Evolutionary conservation across 768 basidiomycete genomes (phyloP), one percentile per base, ranked within the genome.

Genomic region (Lentinula sp.): DNA sequence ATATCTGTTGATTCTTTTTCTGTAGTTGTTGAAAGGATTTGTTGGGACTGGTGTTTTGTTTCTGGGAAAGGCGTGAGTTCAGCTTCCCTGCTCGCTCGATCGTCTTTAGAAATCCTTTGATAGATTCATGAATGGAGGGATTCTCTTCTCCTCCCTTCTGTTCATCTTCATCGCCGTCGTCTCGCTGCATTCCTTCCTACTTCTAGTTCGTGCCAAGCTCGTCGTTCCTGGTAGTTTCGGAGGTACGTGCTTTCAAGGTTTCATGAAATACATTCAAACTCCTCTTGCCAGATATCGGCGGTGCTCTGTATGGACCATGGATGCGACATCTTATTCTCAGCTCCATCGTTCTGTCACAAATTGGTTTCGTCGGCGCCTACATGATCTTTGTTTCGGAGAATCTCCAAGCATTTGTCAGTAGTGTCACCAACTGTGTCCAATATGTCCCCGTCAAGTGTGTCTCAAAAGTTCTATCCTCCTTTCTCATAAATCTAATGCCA

Each of bases 341-440:
- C 3, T 95, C 93, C 15, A 96, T 99, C 68, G 80, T 89, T 0
- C 70, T 95, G 23, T 98, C 96, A 1, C 97, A 95, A 70, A 75
- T 95, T 39, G 93, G 93, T 43, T 95, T 95, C 71, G 89, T 91
- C 49, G 70, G 84, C 37, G 95, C 95, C 11, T 99, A 99, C 72
- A 93, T 88, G 15, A 97, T 98, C 70, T 98, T 98, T 71, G 93
- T 98, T 46, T 89, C 95, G 1, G 85, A 95, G 75, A 97, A 95
- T 70, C 80, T 94, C 13, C 85, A 84, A 71, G 83, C 78, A 62
- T 40, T 54, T 21, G 39, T 50, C n/a, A 18, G 63, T 18, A 42
- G 61, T 35, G 28, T 56, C 51, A 31, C 49, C 32, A 23, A 50
- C 8, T 60, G 59, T 34, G 50, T 60, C 7, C 32, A 60, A 18